A percentile compares a stretch with the other conserved stretches of the same genome.
Evolutionary conservation across 176 grass and related monocot species (phyloP).

Genomic region (Oryza longistaminata): DNA sequence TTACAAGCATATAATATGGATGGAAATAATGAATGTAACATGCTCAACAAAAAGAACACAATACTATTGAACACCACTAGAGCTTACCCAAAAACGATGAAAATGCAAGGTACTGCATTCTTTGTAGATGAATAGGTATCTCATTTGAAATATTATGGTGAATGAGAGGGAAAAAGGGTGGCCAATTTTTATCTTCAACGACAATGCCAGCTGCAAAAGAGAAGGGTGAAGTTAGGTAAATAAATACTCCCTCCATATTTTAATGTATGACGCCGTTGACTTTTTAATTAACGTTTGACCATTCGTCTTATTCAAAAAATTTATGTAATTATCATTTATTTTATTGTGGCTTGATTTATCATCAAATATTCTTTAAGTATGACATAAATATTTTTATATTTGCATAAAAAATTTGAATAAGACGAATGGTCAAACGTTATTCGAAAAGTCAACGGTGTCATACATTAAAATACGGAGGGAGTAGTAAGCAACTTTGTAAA

Average conservation of each 20-base stretch:
- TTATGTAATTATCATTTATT: too few relatives aligned
- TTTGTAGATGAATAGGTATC: constrained; percentile 86
- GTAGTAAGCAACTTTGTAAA: neutral
- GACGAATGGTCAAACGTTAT: too few relatives aligned
- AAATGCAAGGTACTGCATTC: constrained; percentile 89
- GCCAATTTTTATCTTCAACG: constrained; percentile 93
- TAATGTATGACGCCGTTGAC: too few relatives aligned
- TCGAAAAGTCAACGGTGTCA: too few relatives aligned
- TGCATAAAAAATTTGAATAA: too few relatives aligned
- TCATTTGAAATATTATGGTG: constrained; percentile 96
- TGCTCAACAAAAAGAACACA: constrained; percentile 10
- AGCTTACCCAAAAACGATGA: constrained; percentile 85
- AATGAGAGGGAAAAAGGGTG: constrained; percentile 85
- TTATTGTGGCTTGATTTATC: too few relatives aligned
- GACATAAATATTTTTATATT: too few relatives aligned
- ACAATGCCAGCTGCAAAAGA: constrained; percentile 82
- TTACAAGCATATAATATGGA: constrained; percentile 4
- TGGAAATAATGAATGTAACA: neutral
- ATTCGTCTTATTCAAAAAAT: too few relatives aligned
- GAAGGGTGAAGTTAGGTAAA: constrained; percentile 33
- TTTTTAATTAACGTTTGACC: too few relatives aligned
- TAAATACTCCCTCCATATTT: too few relatives aligned
- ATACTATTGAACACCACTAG: neutral
- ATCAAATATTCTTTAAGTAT: too few relatives aligned
- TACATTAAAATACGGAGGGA: too few relatives aligned